These are phyloP conservation scores for Nymphaea thermarum DNA, from an alignment of 164 flowering plant genomes.

Conservation along the genomic window DNA sequence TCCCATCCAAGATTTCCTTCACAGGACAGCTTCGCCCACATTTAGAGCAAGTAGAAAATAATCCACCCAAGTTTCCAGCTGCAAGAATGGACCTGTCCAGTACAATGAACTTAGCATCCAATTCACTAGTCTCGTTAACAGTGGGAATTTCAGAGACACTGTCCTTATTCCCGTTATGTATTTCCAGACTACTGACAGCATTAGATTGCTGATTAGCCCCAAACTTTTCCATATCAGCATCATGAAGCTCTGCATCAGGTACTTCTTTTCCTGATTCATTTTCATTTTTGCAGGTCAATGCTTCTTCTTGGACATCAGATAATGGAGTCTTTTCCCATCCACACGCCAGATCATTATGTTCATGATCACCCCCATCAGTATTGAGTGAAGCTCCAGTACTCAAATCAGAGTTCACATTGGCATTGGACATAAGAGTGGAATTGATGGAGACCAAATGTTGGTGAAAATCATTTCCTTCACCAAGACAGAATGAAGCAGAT, in stretches of 20 bases:
- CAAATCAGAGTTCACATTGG: constrained; percentile 75
- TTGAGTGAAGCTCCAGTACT: constrained; percentile 50
- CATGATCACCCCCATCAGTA: constrained; percentile 54
- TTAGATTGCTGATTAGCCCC: not conserved
- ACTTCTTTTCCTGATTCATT: constrained; percentile 28
- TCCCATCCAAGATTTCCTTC: constrained; percentile 20
- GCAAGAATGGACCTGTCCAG: not conserved
- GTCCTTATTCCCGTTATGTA: not conserved
- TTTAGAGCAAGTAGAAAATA: constrained; percentile 30
- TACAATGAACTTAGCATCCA: not conserved
- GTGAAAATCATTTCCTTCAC: constrained; percentile 48
- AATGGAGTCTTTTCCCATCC: constrained; percentile 24
- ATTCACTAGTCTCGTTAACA: too few relatives aligned
- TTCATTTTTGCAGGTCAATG: constrained; percentile 48
- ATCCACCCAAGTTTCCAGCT: constrained; percentile 5
- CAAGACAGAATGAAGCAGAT: constrained; percentile 60
- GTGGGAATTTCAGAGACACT: not conserved
- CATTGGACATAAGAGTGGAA: constrained; percentile 73
- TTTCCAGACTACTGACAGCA: not conserved
- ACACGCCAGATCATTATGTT: constrained; percentile 37
- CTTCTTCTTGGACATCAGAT: constrained; percentile 24
- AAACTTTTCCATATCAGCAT: not conserved
- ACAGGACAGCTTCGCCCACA: constrained; percentile 37
- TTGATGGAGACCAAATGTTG: constrained; percentile 50
- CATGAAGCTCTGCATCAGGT: not conserved